These are phyloP conservation scores for Botrytis pseudocinerea DNA, from an alignment of 2,329 filamentous ascomycete genomes.

Conservation along the genomic window DNA sequence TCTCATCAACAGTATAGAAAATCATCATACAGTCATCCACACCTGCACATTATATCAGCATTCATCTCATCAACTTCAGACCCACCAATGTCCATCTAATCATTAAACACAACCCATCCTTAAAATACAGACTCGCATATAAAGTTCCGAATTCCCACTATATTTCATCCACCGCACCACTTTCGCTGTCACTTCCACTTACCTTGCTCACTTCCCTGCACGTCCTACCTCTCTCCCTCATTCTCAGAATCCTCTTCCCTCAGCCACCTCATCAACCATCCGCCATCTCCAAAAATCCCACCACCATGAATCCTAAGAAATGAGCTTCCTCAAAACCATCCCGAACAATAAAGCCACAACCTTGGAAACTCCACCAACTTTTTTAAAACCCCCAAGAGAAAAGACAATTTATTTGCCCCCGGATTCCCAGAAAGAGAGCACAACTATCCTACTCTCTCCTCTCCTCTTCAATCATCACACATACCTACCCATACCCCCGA, in stretches of 20 bases:
- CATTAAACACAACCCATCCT: neutral
- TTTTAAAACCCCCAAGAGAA: neutral
- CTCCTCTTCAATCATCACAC: too few species aligned
- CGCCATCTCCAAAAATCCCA: neutral
- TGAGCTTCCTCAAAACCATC: fast-evolving
- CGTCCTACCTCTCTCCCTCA: neutral
- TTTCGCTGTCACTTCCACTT: too few species aligned
- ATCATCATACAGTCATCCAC: neutral
- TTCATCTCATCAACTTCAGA: neutral
- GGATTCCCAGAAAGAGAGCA: too few species aligned
- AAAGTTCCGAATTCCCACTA: fast-evolving
- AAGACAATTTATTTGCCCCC: too few species aligned
- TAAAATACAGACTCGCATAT: neutral
- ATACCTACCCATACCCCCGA: too few species aligned
- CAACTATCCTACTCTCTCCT: too few species aligned
- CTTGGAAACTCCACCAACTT: neutral
- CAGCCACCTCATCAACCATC: neutral
- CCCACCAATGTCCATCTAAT: neutral
- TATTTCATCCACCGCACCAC: neutral
- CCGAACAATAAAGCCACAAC: neutral
- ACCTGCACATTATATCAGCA: neutral
- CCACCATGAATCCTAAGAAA: fast-evolving
- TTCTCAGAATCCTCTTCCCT: neutral
- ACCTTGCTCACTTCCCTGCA: too few species aligned
- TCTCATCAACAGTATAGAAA: neutral